These are phyloP conservation scores for Thraustochytrium sp. DNA, from an alignment of 352 stramenopile species.

Conservation along the genomic window DNA sequence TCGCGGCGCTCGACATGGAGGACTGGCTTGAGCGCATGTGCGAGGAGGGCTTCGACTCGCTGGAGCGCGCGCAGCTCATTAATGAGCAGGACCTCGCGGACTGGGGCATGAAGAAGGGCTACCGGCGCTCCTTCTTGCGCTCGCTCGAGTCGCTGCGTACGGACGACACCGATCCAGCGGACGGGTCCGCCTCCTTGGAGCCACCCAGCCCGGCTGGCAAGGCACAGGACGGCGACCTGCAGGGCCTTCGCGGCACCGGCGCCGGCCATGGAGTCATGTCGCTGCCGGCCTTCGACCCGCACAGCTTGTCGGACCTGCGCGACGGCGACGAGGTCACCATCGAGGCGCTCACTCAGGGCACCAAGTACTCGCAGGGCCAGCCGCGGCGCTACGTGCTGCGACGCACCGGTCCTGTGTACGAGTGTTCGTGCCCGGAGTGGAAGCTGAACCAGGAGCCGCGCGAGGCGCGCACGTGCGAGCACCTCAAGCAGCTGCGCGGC, in stretches of 20 bases:
- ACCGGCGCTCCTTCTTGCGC: slow-evolving; percentile 23
- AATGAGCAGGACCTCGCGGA: slow-evolving; percentile 30
- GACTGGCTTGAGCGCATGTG: slow-evolving; percentile 28
- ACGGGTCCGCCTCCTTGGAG: background rate
- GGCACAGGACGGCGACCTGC: background rate
- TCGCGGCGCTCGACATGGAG: background rate
- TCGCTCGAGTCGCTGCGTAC: background rate
- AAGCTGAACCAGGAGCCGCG: slow-evolving; percentile 7
- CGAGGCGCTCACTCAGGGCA: slow-evolving; percentile 6
- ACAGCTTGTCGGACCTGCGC: background rate
- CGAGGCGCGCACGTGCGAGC: slow-evolving; percentile 11
- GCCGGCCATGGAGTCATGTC: too few species aligned
- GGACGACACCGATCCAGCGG: background rate
- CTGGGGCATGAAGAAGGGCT: slow-evolving; percentile 39
- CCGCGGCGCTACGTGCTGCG: background rate
- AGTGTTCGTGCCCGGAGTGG: slow-evolving; percentile 32
- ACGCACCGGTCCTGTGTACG: background rate
- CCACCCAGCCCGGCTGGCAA: background rate
- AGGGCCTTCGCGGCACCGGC: too few species aligned
- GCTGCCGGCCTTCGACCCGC: too few species aligned
- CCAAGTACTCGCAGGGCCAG: slow-evolving; percentile 15
- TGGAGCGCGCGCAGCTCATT: background rate
- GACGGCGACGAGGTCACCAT: slow-evolving; percentile 9
- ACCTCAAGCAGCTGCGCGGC: slow-evolving; percentile 22
- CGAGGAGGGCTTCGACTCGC: slow-evolving; percentile 33